These are phyloP conservation scores for Colletotrichum shisoi DNA, from an alignment of 2,329 filamentous ascomycete genomes.

Conservation along the genomic window DNA sequence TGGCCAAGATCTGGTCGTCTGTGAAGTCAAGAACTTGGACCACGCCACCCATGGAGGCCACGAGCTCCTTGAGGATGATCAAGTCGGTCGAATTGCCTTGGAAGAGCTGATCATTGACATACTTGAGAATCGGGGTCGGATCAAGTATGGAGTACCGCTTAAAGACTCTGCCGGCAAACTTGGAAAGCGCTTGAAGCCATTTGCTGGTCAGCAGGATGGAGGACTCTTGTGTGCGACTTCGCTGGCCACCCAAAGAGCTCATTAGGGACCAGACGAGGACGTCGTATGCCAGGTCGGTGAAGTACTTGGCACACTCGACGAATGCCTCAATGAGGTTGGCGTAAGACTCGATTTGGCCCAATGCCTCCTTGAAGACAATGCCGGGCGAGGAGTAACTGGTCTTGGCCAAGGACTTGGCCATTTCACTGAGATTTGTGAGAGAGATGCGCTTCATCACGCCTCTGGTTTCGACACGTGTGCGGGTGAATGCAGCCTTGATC, in stretches of 20 bases:
- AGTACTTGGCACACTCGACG: constrained; percentile 93
- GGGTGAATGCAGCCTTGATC: constrained; percentile 79
- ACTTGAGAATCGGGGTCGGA: constrained; percentile 84
- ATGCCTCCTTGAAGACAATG: constrained; percentile 86
- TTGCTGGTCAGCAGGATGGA: constrained; percentile 79
- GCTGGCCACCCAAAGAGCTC: constrained; percentile 70
- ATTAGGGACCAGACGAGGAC: constrained; percentile 92
- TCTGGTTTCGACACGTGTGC: constrained; percentile 79
- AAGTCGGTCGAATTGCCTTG: constrained; percentile 87
- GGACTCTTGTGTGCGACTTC: constrained; percentile 69
- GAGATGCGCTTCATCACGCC: constrained; percentile 89
- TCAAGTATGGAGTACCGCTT: constrained; percentile 85
- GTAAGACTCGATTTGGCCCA: constrained; percentile 92
- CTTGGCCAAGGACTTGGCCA: constrained; percentile 89
- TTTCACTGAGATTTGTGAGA: constrained; percentile 82
- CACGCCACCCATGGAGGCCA: constrained; percentile 92
- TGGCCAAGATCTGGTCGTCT: constrained; percentile 83
- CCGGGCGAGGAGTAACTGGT: constrained; percentile 91
- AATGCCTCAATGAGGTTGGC: constrained; percentile 94
- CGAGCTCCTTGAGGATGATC: constrained; percentile 88
- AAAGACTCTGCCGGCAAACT: constrained; percentile 91
- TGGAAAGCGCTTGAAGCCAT: constrained; percentile 89
- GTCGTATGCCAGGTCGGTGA: constrained; percentile 91
- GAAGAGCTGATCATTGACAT: constrained; percentile 84
- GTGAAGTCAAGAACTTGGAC: constrained; percentile 87